Percentiles rank a stretch among this genome's conserved stretches.
Evolutionary conservation across 1,284 basidiomycete species (phyloP).

Genomic region (Ceratobasidium sp.): DNA sequence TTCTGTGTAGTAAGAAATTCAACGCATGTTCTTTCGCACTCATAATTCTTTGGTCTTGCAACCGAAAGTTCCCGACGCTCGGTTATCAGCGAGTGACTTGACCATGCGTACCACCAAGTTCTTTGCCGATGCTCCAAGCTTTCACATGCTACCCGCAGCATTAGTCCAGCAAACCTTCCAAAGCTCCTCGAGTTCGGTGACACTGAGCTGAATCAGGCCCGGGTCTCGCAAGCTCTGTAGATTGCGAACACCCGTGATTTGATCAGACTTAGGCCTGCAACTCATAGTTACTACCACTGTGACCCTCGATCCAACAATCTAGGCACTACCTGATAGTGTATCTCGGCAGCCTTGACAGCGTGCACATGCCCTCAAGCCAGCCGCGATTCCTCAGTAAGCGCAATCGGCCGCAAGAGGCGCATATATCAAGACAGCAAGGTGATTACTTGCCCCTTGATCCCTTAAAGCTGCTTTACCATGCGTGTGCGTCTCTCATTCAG

Average conservation of each 20-base stretch:
- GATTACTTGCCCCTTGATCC: background rate
- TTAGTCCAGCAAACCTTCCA: background rate
- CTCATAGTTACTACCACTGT: too few species aligned
- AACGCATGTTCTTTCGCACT: too few species aligned
- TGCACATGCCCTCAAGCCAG: background rate
- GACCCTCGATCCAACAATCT: too few species aligned
- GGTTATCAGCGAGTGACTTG: background rate
- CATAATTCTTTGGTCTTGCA: too few species aligned
- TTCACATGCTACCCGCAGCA: too few species aligned
- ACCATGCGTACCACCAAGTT: slow-evolving; percentile 3
- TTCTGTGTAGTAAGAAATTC: too few species aligned
- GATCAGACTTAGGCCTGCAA: background rate
- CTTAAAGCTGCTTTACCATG: background rate
- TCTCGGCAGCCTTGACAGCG: too few species aligned
- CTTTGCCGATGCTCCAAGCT: background rate
- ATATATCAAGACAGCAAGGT: background rate
- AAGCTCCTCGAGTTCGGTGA: background rate
- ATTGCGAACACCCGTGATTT: background rate
- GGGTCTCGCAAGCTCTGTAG: background rate
- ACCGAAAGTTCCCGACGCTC: background rate
- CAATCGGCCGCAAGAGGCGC: background rate
- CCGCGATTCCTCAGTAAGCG: background rate
- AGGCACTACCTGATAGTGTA: too few species aligned
- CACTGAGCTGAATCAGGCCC: too few species aligned
- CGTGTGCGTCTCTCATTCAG: background rate